Evolutionary conservation across 148 eudicot species (phyloP).

Genomic region (Spergularia marina): DNA sequence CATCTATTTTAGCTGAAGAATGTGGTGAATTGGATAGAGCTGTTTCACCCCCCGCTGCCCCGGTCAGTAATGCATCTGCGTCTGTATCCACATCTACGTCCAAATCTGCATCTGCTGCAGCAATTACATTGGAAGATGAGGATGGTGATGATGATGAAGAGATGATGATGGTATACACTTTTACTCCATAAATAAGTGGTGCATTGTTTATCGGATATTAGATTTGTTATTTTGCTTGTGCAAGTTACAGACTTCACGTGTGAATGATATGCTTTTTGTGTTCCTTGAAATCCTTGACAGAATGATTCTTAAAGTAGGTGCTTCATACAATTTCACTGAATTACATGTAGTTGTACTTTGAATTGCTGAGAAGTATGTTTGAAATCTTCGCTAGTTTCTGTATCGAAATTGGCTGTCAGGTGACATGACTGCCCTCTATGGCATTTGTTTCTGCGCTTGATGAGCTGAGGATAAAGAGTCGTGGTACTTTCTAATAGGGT

Average conservation of each 20-base stretch:
- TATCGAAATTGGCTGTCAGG: no score
- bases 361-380: no score
- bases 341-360: no score
- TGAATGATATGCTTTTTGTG: neutral
- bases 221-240: neutral
- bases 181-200: neutral
- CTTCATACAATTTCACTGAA: neutral
- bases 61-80: conserved; percentile 40
- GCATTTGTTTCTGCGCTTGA: no score
- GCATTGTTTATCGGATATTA: neutral
- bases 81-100: conserved; percentile 40
- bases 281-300: neutral
- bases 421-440: no score
- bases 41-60: neutral
- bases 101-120: conserved; percentile 37
- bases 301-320: neutral
- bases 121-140: conserved; percentile 36
- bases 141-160: conserved; percentile 80
- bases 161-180: conserved; percentile 63
- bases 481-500: no score
- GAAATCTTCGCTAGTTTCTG: no score
- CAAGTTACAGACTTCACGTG: neutral
- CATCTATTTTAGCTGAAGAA: conserved; percentile 84
- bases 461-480: no score
- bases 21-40: conserved; percentile 25